Evolutionary conservation across 2,329 filamentous ascomycete species (phyloP), one percentile per base, ranked within the genome.

Genomic region (Ascochyta koolunga): DNA sequence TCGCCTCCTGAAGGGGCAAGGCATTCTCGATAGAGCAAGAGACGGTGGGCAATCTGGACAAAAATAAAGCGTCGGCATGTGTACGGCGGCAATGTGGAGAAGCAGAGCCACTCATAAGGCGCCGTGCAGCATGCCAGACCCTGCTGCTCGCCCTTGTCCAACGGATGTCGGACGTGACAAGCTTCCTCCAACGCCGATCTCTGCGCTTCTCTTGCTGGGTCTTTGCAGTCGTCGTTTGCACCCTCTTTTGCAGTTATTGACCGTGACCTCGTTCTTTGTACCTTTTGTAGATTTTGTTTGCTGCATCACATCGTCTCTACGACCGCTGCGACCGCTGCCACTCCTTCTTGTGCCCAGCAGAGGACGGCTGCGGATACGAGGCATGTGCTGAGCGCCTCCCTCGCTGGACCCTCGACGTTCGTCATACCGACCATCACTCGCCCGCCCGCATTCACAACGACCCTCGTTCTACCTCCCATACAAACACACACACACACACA

Each of bases 401-500:
- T 44, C 54, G 47, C 54, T 62, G 55, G 58, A 42, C 24, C 29
- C 13, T 50, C 57, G 58, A 42, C 24, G 29, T 7, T 50, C 49
- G 42, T 61, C 59, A 60, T 57, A 47, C 46, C 47, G 32, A 38
- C 37, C 6, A 38, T 11, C 41, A 32, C 38, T 38, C 38, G 24
- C 25, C 25, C 25, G 25, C 25, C 9, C 25, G 21, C 37, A 15
- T 46, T 11, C 16, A 31, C 31, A 49, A 45, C 35, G 48, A 54
- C 52, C 27, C 45, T 49, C 54, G 38, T 44, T 59, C 47, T 44
- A 38, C 24, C 24, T 38, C 40, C 32, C 9, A 13, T 36, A 49
- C 54, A 46, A 32, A 60, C 44, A 50, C 44, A 43, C 52, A 61
- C 54, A 46, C 35, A 60, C 44, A 50, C 44, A 43, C 52, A 61